Evolutionary conservation across 177 flowering plant species (phyloP).

Genomic region (Vitis hybrid): DNA sequence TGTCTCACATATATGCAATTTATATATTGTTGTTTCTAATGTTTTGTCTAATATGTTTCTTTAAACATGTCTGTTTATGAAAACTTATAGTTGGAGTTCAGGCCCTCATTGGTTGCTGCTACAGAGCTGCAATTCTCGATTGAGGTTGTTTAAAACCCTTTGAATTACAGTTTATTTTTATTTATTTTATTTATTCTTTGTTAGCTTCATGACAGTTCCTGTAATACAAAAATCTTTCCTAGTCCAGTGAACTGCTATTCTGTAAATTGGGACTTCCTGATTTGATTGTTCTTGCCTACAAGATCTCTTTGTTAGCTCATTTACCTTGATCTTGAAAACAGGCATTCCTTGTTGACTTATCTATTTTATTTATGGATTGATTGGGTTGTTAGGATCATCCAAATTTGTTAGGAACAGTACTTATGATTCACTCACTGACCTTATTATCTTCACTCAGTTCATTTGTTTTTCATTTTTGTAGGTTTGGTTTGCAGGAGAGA

Average conservation of each 20-base stretch:
- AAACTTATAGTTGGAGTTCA: slow-evolving; percentile 74
- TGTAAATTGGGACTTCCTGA: too few relatives aligned
- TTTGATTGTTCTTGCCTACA: not conserved
- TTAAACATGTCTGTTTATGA: slow-evolving; percentile 4
- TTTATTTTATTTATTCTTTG: not conserved
- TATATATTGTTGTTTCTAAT: not conserved
- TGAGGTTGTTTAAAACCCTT: slow-evolving; percentile 53
- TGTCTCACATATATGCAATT: not conserved
- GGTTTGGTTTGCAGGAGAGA: slow-evolving; percentile 89
- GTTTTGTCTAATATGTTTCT: slow-evolving; percentile 2
- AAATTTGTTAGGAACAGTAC: too few relatives aligned
- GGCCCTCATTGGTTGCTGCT: slow-evolving; percentile 54
- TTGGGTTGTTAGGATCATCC: too few relatives aligned
- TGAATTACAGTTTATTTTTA: not conserved
- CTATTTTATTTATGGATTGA: too few relatives aligned
- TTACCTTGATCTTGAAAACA: too few relatives aligned
- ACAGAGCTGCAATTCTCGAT: slow-evolving; percentile 69
- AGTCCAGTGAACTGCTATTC: too few relatives aligned
- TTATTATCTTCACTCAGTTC: too few relatives aligned
- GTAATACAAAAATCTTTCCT: too few relatives aligned
- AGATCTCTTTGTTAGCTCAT: not conserved
- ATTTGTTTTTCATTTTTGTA: slow-evolving; percentile 20
- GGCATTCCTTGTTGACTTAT: too few relatives aligned
- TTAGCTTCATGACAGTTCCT: not conserved
- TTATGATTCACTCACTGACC: too few relatives aligned